Percentiles rank a stretch among this genome's conserved stretches.
These are phyloP conservation scores for Cercospora sp. DNA, from an alignment of 2,329 filamentous ascomycete genomes.

Conservation along the genomic window DNA sequence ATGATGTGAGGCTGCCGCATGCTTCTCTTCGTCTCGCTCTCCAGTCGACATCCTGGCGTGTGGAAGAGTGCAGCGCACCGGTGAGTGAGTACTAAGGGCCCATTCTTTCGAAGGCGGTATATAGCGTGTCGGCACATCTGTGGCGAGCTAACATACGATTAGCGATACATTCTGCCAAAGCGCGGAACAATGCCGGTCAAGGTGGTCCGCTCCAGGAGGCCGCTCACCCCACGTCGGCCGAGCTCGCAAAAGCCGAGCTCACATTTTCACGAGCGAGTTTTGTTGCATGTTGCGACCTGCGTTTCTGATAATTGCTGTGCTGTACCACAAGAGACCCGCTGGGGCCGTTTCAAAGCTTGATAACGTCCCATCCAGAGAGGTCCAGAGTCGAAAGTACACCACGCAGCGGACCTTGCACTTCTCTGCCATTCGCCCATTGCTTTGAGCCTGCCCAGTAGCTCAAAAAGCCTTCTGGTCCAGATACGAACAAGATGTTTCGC, in stretches of 20 bases:
- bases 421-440: slow-evolving; percentile 68
- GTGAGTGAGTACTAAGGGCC: neutral
- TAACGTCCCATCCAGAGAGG: slow-evolving; percentile 57
- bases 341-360: slow-evolving; percentile 53
- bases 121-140: neutral
- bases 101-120: neutral
- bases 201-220: slow-evolving; percentile 5
- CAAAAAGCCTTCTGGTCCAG: slow-evolving; percentile 89
- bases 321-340: neutral
- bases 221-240: neutral
- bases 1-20: neutral
- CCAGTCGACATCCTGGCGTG: slow-evolving; percentile 7
- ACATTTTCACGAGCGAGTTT: neutral
- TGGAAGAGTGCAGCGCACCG: neutral
- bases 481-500: slow-evolving; percentile 74
- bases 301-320: neutral
- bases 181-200: slow-evolving; percentile 17
- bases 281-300: too few relatives aligned
- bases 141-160: slow-evolving; percentile 1
- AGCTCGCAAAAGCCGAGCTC: neutral
- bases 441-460: slow-evolving; percentile 78
- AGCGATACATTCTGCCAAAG: slow-evolving; percentile 8
- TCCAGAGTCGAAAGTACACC: slow-evolving; percentile 66
- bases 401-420: slow-evolving; percentile 72
- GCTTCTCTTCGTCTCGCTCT: slow-evolving; percentile 15